Conservation (phyloP, 352 stramenopile species). For the Globisporangium radiosum region DNA sequence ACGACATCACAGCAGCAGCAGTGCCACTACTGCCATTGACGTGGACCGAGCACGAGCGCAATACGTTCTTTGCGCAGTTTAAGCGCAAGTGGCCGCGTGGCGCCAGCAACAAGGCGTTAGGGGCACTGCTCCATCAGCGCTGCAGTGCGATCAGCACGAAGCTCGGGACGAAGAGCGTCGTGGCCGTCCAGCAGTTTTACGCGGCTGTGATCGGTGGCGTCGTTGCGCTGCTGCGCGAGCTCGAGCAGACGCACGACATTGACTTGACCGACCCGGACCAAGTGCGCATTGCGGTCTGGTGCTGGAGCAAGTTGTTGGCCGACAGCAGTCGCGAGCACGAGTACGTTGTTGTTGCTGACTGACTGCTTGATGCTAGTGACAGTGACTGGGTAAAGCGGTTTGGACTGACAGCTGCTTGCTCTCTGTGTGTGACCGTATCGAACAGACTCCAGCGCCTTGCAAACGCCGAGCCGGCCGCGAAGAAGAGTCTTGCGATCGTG, state of each 20-base stretch:
- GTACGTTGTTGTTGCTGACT: conserved; percentile 13
- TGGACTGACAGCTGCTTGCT: no score
- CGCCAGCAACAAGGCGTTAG: conserved; percentile 19
- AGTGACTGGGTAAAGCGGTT: no score
- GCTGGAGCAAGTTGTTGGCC: conserved; percentile 54
- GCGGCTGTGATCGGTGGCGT: conserved; percentile 42
- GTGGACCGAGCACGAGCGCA: conserved; percentile 57
- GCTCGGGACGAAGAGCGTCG: conserved; percentile 50
- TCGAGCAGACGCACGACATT: conserved; percentile 43
- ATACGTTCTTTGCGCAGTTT: conserved; percentile 61
- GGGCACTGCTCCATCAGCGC: conserved; percentile 39
- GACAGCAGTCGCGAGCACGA: conserved; percentile 34
- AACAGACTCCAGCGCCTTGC: conserved; percentile 33
- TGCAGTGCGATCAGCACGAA: conserved; percentile 60
- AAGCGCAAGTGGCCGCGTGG: conserved; percentile 53
- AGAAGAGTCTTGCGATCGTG: conserved; percentile 32
- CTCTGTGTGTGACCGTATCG: no score
- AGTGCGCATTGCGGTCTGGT: conserved; percentile 69
- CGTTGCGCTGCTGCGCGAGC: conserved; percentile 24
- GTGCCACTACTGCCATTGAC: neutral
- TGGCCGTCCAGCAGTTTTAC: conserved; percentile 60
- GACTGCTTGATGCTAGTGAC: no score
- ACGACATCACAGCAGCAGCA: conserved; percentile 7
- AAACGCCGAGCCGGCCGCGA: conserved; percentile 16
- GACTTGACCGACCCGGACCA: conserved; percentile 57